Percentiles rank a stretch among this genome's conserved stretches.
phyloP scores from a whole-genome alignment of 163 green algal genomes.

The Trebouxiophyceae sp. region DNA sequence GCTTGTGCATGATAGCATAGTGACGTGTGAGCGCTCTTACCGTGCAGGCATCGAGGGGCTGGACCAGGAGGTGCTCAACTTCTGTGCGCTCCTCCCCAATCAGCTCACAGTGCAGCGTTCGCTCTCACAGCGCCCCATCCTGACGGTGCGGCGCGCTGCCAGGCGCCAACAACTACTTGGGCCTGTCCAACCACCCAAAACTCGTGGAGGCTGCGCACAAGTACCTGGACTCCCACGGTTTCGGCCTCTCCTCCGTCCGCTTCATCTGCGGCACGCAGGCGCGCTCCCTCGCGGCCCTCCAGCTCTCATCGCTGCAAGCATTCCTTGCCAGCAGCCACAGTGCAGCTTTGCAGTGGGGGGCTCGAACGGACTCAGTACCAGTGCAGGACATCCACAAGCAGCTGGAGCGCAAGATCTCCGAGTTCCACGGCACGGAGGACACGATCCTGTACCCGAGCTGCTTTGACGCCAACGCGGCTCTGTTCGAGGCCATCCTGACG shows the following conservation, averaged over 20 bases:
- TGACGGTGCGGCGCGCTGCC: too few relatives aligned
- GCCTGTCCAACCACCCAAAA: constrained; percentile 52
- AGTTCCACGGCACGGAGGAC: constrained; percentile 51
- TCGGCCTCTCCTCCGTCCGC: constrained; percentile 56
- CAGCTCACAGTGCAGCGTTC: too few relatives aligned
- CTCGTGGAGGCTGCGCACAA: constrained; percentile 42
- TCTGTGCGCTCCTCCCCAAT: too few relatives aligned
- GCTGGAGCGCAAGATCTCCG: constrained; percentile 42
- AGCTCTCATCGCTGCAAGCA: neutral
- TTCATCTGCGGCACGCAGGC: constrained; percentile 72
- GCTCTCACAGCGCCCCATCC: too few relatives aligned
- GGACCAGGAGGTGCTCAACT: constrained; percentile 12
- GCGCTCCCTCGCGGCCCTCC: neutral
- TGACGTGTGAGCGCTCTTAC: neutral
- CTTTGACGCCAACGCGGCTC: constrained; percentile 48
- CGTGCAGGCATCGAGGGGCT: neutral
- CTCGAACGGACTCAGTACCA: neutral
- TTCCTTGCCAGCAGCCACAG: neutral
- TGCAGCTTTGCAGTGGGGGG: too few relatives aligned
- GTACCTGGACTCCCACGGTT: constrained; percentile 47
- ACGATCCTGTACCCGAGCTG: constrained; percentile 50
- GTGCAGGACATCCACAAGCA: constrained; percentile 50
- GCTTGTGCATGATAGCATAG: neutral
- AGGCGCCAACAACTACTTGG: constrained; percentile 61
- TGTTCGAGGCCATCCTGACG: constrained; percentile 60